Conservation (phyloP, 306 rosid genomes). For the Oemleria cerasiformis region DNA sequence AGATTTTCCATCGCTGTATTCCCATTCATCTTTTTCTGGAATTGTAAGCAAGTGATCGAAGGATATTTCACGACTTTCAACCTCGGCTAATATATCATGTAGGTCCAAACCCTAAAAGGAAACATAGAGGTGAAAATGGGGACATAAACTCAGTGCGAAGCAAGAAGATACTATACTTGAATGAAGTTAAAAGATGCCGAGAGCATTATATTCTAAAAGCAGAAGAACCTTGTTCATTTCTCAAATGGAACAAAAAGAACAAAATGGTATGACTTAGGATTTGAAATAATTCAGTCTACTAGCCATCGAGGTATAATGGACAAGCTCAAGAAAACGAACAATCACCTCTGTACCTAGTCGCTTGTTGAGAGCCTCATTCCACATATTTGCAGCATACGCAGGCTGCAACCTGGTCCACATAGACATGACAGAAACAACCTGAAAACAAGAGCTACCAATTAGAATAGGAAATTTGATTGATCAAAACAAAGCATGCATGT, state of each 20-base stretch:
- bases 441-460: constrained; percentile 29
- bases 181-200: neutral
- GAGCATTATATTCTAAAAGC: neutral
- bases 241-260: neutral
- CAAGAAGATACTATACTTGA: constrained; percentile 4
- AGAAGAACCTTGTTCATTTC: neutral
- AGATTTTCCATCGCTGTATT: constrained; percentile 92
- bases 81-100: constrained; percentile 69
- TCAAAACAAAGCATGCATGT: neutral
- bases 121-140: neutral
- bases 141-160: constrained; percentile 10
- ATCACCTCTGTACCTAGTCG: constrained; percentile 88
- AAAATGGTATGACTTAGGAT: neutral
- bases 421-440: constrained; percentile 99
- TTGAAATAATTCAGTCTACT: neutral
- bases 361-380: constrained; percentile 98
- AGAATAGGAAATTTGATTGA: constrained; percentile 12
- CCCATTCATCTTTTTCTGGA: constrained; percentile 98
- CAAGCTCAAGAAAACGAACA: neutral
- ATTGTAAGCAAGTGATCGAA: constrained; percentile 80
- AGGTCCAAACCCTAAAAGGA: constrained; percentile 68
- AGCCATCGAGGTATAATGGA: neutral
- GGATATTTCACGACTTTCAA: constrained; percentile 73
- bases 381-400: constrained; percentile 96
- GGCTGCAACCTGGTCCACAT: constrained; percentile 99